Conservation (phyloP, 495 filamentous ascomycete species). For the Penicillium paxilli region DNA sequence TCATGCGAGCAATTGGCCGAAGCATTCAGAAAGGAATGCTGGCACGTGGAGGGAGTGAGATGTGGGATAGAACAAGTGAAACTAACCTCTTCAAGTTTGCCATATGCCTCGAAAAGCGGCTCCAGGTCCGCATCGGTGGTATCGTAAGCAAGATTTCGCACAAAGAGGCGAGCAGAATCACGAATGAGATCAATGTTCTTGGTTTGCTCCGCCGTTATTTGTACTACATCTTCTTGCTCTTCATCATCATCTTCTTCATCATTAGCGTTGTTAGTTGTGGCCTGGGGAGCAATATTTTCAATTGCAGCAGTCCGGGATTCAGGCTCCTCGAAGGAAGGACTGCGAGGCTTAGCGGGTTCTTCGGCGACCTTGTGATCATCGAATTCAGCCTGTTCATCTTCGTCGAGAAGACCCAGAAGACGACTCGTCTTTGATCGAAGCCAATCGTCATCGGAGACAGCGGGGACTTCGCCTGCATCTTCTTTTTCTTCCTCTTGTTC, state of each 20-base stretch:
- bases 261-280: conserved; percentile 23
- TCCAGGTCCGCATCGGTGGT: conserved; percentile 76
- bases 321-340: conserved; percentile 18
- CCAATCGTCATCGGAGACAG: conserved; percentile 78
- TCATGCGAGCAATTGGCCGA: conserved; percentile 58
- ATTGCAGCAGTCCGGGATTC: conserved; percentile 27
- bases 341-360: conserved; percentile 12
- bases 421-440: conserved; percentile 89
- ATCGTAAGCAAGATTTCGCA: conserved; percentile 85
- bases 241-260: conserved; percentile 14
- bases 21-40: conserved; percentile 6
- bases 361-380: conserved; percentile 22
- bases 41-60: conserved; percentile 2
- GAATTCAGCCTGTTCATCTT: conserved; percentile 51
- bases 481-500: conserved; percentile 17
- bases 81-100: conserved; percentile 84
- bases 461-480: conserved; percentile 20
- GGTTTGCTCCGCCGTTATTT: conserved; percentile 25
- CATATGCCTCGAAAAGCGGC: conserved; percentile 66
- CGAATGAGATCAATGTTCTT: conserved; percentile 46
- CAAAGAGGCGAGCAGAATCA: conserved; percentile 68
- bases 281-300: conserved; percentile 19
- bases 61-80: conserved; percentile 4
- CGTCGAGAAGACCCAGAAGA: conserved; percentile 79
- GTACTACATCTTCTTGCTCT: conserved; percentile 9